Base-by-base conservation (phyloP, 768 basidiomycete species). In the Rhodotorula kratochvilovae region DNA sequence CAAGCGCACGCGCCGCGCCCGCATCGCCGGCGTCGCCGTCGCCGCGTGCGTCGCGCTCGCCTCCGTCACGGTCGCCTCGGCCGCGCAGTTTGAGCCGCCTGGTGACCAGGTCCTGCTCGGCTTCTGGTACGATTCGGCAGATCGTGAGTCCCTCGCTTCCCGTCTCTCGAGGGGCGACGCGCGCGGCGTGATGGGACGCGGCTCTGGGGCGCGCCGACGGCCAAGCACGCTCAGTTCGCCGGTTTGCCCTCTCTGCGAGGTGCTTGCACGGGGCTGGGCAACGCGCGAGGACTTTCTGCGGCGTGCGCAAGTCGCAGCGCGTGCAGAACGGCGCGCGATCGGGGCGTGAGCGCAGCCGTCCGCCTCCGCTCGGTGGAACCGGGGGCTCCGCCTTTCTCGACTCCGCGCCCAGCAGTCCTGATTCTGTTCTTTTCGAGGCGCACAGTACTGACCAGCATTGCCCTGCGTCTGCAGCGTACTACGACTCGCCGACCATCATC, bases 71-170 rank as follows among this genome's bases (percentile, higher is more conserved):
- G 39, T 13, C 39, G 39, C 39, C 39, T 39, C 39, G 39, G 39
- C 39, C 39, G 68, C 68, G 1, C 46, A 13, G 39, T 65, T 53
- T n/a, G 77, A 78, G 63, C 77, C 77, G 1, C 35, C 68, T 12
- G 73, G 63, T 8, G 46, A 70, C 56, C 74, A 76, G 63, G 70
- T 77, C 64, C 39, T 77, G 56, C 70, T 77, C 46, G 77, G 77
- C 7, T 69, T 72, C 45, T 78, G 77, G 77, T 67, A 77, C 60
- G 74, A 78, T 50, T 70, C 77, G 13, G 58, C 64, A 17, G 51
- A 60, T 42, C 66, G 75, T 74, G 63, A 35, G 77, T 69, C 17
- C 27, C 36, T 21, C 50, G 19, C 48, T 50, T 23, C 25, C 48
- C 25, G 23, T 23, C 23, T 27, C 46, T 48, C 23, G 46, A 7